These are phyloP conservation scores for Colletotrichum sp. DNA, from an alignment of 2,329 filamentous ascomycete species.

Conservation along the genomic window DNA sequence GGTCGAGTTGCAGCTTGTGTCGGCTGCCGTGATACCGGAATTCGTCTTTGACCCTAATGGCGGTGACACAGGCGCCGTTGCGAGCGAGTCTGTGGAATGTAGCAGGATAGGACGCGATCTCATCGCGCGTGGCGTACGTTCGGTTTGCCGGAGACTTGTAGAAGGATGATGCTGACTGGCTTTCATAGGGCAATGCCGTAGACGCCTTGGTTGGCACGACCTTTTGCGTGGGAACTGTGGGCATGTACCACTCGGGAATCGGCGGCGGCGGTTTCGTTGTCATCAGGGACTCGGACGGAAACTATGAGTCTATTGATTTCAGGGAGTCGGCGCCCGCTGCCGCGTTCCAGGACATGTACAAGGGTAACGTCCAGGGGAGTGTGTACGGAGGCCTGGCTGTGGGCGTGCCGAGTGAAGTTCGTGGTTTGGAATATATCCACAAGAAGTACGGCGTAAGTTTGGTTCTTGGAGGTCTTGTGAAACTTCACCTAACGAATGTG, in stretches of 20 bases:
- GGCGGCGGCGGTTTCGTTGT: slow-evolving; percentile 93
- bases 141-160: background rate
- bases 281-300: slow-evolving; percentile 73
- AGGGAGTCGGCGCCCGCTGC: slow-evolving; percentile 86
- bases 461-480: background rate
- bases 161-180: background rate
- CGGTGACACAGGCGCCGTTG: slow-evolving; percentile 64
- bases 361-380: slow-evolving; percentile 69
- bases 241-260: slow-evolving; percentile 82
- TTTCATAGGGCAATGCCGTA: slow-evolving; percentile 70
- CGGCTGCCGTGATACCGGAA: slow-evolving; percentile 13
- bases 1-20: background rate
- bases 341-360: slow-evolving; percentile 85
- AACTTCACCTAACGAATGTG: background rate
- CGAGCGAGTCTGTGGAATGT: slow-evolving; percentile 73
- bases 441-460: slow-evolving; percentile 65
- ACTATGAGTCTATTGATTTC: slow-evolving; percentile 88
- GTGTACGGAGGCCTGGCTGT: slow-evolving; percentile 75
- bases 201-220: slow-evolving; percentile 78
- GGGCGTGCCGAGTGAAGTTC: slow-evolving; percentile 76
- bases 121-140: slow-evolving; percentile 54
- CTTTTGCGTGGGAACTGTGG: slow-evolving; percentile 77
- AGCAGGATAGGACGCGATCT: slow-evolving; percentile 72
- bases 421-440: slow-evolving; percentile 82
- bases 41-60: slow-evolving; percentile 24